Evolutionary conservation across 768 basidiomycete species (phyloP).

Genomic region (Phlebiopsis gigantea): DNA sequence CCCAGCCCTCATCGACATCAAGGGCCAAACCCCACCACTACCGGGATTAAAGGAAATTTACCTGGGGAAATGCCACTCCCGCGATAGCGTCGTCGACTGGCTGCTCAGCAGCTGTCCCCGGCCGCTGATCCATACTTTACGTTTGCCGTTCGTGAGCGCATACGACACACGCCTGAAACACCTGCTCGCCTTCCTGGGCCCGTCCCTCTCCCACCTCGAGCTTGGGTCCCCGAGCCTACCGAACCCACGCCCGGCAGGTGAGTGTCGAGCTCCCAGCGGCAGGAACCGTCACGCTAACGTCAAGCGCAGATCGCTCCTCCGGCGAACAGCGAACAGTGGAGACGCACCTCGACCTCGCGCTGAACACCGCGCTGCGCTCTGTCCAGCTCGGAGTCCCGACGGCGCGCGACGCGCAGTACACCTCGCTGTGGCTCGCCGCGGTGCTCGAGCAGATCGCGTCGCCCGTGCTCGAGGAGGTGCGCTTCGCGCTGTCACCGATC

Average conservation of each 20-base stretch:
- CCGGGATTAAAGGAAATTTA: slow-evolving; percentile 5
- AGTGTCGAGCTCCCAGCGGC: background rate
- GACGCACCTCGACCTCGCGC: slow-evolving; percentile 7
- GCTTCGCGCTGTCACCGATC: slow-evolving; percentile 13
- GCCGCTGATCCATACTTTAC: background rate
- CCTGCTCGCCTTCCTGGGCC: slow-evolving; percentile 7
- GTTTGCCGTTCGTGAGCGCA: slow-evolving; percentile 7
- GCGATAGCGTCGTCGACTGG: slow-evolving; percentile 11
- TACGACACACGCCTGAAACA: slow-evolving; percentile 10
- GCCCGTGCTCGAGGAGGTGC: slow-evolving; percentile 7
- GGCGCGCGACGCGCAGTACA: slow-evolving; percentile 6
- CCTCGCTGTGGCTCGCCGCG: slow-evolving; percentile 6
- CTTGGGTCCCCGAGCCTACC: slow-evolving; percentile 14
- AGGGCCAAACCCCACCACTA: background rate
- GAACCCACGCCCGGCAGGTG: background rate
- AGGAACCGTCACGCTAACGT: background rate
- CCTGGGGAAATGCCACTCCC: slow-evolving; percentile 12
- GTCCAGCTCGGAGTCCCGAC: slow-evolving; percentile 11
- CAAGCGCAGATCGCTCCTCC: background rate
- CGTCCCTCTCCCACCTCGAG: slow-evolving; percentile 6
- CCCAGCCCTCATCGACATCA: background rate
- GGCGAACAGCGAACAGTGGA: background rate
- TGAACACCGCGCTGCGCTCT: background rate
- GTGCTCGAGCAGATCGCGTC: slow-evolving; percentile 7
- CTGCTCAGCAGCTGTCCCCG: background rate